These are phyloP conservation scores for Colletotrichum endophyticum DNA, from an alignment of 2,329 filamentous ascomycete genomes.

Conservation along the genomic window DNA sequence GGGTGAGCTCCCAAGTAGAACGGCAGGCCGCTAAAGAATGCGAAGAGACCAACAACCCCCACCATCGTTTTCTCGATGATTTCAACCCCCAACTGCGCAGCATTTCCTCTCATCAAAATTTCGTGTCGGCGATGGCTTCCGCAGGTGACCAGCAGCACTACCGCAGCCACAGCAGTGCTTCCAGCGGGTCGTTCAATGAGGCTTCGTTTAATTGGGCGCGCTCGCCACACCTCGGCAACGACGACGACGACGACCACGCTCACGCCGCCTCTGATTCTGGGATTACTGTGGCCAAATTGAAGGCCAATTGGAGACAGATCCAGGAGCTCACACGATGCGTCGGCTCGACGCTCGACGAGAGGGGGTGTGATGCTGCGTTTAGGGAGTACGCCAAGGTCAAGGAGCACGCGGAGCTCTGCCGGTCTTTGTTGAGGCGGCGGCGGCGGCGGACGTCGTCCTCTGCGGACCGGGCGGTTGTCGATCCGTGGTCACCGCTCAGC, in stretches of 20 bases:
- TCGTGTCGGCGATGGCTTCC: not conserved
- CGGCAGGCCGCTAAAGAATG: not conserved
- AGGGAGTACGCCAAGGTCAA: conserved; percentile 47
- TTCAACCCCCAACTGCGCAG: not conserved
- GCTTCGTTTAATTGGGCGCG: not conserved
- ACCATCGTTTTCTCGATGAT: not conserved
- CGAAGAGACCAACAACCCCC: not conserved
- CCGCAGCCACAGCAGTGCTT: not conserved
- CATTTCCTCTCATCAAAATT: not conserved
- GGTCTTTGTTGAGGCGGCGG: not conserved
- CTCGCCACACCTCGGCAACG: not conserved
- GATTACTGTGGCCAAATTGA: conserved; percentile 31
- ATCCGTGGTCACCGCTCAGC: not conserved
- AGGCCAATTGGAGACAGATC: conserved; percentile 39
- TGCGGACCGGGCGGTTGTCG: not conserved
- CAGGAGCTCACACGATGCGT: conserved; percentile 39
- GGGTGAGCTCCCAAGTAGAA: not conserved
- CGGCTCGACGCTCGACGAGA: conserved; percentile 34
- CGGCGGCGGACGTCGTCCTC: not conserved
- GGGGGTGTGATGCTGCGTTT: conserved; percentile 48
- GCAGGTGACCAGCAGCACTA: not conserved
- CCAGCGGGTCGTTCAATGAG: not conserved
- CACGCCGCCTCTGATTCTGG: conserved; percentile 21
- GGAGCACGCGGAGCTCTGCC: not conserved
- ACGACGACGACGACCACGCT: not conserved